phyloP scores from a whole-genome alignment of 176 grass and related monocot genomes.

The Carex littledalei region DNA sequence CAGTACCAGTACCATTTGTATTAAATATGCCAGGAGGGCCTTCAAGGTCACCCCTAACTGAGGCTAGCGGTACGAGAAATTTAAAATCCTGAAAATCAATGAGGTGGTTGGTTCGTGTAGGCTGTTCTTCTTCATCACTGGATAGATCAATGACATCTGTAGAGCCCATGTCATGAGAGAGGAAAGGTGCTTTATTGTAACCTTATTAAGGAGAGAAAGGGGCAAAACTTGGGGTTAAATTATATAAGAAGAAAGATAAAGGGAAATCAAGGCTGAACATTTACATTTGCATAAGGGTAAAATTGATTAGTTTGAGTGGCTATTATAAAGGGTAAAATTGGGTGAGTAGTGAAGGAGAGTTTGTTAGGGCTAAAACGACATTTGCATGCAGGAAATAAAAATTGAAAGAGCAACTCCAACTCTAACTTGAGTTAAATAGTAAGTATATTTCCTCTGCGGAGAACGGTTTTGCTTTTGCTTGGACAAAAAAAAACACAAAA shows the following conservation, averaged over 20 bases:
- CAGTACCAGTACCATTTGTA: conserved; percentile 10
- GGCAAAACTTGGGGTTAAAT: neutral
- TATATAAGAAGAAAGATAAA: neutral
- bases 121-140: conserved; percentile 50
- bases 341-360: neutral
- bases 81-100: neutral
- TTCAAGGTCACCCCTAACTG: conserved; percentile 34
- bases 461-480: neutral
- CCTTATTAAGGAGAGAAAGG: neutral
- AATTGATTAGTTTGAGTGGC: no score
- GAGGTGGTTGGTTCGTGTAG: neutral
- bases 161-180: conserved; percentile 12
- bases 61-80: conserved; percentile 38
- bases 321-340: neutral
- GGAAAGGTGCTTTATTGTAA: neutral
- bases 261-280: no score
- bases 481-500: neutral
- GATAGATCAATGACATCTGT: conserved; percentile 64
- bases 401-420: neutral
- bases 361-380: neutral
- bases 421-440: neutral
- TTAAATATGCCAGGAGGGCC: conserved; percentile 24
- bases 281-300: no score
- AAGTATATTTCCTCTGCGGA: neutral
- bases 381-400: neutral